Evolutionary conservation across 2,329 filamentous ascomycete genomes (phyloP).

Genomic region (Penicillium sp.): DNA sequence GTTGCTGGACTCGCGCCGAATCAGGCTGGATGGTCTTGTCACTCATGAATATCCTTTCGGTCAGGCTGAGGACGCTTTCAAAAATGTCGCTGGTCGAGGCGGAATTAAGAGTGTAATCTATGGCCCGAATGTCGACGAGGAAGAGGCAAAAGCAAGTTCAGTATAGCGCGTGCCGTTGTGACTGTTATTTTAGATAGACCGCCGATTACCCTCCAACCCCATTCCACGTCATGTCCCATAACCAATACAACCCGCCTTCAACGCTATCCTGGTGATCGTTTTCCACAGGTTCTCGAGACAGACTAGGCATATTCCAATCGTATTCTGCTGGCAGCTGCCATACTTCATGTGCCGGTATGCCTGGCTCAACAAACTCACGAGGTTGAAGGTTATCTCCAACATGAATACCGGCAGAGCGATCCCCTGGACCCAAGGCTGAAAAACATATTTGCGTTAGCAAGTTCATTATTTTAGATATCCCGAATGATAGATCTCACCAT

Average conservation of each 20-base stretch:
- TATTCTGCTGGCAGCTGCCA: constrained; percentile 6
- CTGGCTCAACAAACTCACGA: neutral
- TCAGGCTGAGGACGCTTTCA: constrained; percentile 72
- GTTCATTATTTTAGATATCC: neutral
- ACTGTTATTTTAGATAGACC: neutral
- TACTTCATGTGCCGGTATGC: neutral
- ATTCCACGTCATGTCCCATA: constrained; percentile 26
- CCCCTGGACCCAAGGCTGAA: constrained; percentile 9
- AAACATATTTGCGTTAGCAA: neutral
- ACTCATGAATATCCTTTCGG: constrained; percentile 64
- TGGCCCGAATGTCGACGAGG: constrained; percentile 21
- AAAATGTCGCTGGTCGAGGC: constrained; percentile 69
- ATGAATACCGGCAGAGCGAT: neutral
- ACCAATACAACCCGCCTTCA: constrained; percentile 25
- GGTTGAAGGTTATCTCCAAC: neutral
- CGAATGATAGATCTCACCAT: constrained; percentile 9
- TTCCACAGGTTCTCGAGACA: neutral
- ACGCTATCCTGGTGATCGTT: constrained; percentile 5
- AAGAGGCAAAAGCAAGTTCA: constrained; percentile 9
- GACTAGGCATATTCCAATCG: constrained; percentile 8
- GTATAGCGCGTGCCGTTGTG: neutral
- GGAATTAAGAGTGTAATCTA: constrained; percentile 37
- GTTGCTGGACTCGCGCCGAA: constrained; percentile 53
- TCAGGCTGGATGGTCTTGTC: constrained; percentile 66
- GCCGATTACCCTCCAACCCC: neutral